Conservation (phyloP, 495 filamentous ascomycete genomes). For the Trichoderma virens region DNA sequence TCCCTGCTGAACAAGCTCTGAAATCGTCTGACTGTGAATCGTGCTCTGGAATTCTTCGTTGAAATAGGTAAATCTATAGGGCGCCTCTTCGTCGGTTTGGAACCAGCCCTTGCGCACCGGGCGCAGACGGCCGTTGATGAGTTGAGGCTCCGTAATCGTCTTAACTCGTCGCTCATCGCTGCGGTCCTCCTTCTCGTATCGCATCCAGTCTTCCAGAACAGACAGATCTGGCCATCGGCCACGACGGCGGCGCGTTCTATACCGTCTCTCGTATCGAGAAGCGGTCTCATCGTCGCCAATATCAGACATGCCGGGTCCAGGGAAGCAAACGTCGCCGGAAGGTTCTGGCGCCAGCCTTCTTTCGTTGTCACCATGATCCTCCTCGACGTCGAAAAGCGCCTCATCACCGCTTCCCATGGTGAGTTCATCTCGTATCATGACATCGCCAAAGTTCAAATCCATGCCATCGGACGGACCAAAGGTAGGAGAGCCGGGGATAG, state of each 20-base stretch:
- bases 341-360: neutral
- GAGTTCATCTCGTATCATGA: constrained; percentile 59
- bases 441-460: constrained; percentile 68
- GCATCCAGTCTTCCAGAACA: constrained; percentile 83
- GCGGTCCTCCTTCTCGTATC: constrained; percentile 75
- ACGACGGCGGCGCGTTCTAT: constrained; percentile 45
- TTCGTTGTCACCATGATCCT: constrained; percentile 46
- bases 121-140: constrained; percentile 79
- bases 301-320: constrained; percentile 67
- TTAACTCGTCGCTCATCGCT: constrained; percentile 83
- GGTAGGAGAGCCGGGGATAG: constrained; percentile 71
- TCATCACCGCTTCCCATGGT: constrained; percentile 17
- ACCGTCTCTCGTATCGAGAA: constrained; percentile 14
- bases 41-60: constrained; percentile 93
- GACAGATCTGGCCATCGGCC: constrained; percentile 53
- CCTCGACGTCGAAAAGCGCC: neutral
- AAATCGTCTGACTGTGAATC: constrained; percentile 91
- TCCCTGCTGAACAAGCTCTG: constrained; percentile 79
- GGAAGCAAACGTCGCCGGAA: constrained; percentile 77
- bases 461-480: constrained; percentile 39
- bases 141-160: constrained; percentile 85
- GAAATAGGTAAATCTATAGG: constrained; percentile 96
- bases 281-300: constrained; percentile 67
- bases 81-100: constrained; percentile 77
- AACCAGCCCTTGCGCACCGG: constrained; percentile 79